phyloP scores from a whole-genome alignment of 2,329 filamentous ascomycete genomes.

The Neofusicoccum sp. region DNA sequence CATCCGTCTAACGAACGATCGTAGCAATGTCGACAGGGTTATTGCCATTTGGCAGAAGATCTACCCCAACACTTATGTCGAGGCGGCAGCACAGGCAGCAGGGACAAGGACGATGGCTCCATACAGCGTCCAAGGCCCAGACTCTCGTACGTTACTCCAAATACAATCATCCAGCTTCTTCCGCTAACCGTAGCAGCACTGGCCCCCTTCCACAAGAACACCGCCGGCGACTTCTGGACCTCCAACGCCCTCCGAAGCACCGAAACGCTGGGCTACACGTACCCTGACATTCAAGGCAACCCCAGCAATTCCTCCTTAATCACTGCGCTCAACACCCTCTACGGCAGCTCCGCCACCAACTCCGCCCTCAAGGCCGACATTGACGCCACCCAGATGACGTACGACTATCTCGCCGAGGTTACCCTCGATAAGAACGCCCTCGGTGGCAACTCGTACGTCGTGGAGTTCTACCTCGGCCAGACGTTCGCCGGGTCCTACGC shows the following conservation, averaged over 20 bases:
- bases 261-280: conserved; percentile 33
- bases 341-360: neutral
- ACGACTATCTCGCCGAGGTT: conserved; percentile 2
- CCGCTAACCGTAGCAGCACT: conserved; percentile 21
- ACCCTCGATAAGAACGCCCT: conserved; percentile 22
- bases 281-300: conserved; percentile 33
- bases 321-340: neutral
- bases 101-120: conserved; percentile 43
- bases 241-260: conserved; percentile 29
- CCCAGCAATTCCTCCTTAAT: conserved; percentile 19
- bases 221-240: conserved; percentile 31
- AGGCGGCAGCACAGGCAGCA: conserved; percentile 39
- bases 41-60: conserved; percentile 78
- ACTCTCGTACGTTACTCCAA: conserved; percentile 45
- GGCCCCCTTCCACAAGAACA: conserved; percentile 30
- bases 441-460: conserved; percentile 33
- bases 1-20: neutral
- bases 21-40: conserved; percentile 36
- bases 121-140: conserved; percentile 47
- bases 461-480: conserved; percentile 31
- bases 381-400: neutral
- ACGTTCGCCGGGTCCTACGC: conserved; percentile 34
- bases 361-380: neutral
- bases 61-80: conserved; percentile 67
- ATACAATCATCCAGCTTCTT: too few species aligned